Conservation (phyloP, 1,139 yeast genomes). For the Pichia sp. region DNA sequence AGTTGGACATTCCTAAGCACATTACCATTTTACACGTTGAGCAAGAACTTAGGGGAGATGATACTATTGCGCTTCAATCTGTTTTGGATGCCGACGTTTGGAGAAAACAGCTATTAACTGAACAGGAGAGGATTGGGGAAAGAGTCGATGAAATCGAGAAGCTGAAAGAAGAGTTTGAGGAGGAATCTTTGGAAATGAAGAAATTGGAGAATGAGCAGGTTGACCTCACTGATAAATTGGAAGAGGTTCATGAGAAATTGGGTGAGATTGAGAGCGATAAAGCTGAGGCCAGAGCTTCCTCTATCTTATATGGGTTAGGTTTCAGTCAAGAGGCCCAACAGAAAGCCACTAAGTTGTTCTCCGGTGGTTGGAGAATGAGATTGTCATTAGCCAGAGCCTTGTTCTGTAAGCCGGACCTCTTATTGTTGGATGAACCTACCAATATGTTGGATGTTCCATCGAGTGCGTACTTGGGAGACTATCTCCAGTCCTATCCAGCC, state of each 20-base stretch:
- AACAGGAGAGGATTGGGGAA: conserved; percentile 69
- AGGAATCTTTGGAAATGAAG: conserved; percentile 71
- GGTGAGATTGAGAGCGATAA: conserved; percentile 93
- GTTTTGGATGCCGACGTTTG: conserved; percentile 98
- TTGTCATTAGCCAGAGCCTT: conserved; percentile 95
- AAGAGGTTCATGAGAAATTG: conserved; percentile 75
- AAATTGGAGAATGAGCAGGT: conserved; percentile 85
- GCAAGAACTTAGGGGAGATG: conserved; percentile 94
- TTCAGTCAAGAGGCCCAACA: conserved; percentile 84
- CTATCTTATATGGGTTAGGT: conserved; percentile 89
- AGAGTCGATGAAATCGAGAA: conserved; percentile 71
- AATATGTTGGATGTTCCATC: conserved; percentile 99
- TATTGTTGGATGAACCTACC: conserved; percentile 95
- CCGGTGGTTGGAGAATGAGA: conserved; percentile 99
- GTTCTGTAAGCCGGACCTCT: conserved; percentile 92
- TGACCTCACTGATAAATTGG: conserved; percentile 73
- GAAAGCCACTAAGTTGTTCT: conserved; percentile 79
- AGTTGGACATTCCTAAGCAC: conserved; percentile 87
- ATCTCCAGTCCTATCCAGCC: conserved; percentile 82
- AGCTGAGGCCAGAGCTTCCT: conserved; percentile 96
- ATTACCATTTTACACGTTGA: conserved; percentile 94
- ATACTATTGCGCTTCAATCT: conserved; percentile 81
- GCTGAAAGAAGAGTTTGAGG: conserved; percentile 69
- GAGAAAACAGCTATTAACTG: conserved; percentile 82
- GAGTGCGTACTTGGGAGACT: conserved; percentile 85